These are phyloP conservation scores for Aureobasidium leucospermi DNA, from an alignment of 2,329 filamentous ascomycete genomes.

Conservation along the genomic window DNA sequence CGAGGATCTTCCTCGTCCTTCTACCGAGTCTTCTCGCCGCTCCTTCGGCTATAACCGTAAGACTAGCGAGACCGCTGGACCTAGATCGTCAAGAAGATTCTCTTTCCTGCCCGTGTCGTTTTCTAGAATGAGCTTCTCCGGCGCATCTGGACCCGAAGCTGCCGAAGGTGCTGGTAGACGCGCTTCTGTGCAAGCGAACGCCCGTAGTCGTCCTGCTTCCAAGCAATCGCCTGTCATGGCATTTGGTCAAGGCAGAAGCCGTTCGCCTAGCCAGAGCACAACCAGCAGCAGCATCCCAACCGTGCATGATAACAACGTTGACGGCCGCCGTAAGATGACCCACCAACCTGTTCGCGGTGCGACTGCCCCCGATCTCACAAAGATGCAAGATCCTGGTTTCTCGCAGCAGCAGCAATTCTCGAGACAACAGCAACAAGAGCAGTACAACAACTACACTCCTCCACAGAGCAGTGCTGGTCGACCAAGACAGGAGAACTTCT, in stretches of 20 bases:
- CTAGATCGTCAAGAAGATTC: slow-evolving; percentile 40
- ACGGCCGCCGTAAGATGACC: slow-evolving; percentile 18
- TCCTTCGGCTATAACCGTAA: slow-evolving; percentile 45
- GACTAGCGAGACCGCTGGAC: slow-evolving; percentile 31
- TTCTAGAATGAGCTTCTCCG: slow-evolving; percentile 36
- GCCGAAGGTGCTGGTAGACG: slow-evolving; percentile 28
- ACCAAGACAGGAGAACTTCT: slow-evolving; percentile 14
- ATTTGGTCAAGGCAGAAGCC: slow-evolving; percentile 37
- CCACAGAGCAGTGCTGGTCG: background rate
- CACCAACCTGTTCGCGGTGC: slow-evolving; percentile 20
- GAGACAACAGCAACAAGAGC: slow-evolving; percentile 8
- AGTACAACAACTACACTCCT: slow-evolving; percentile 8
- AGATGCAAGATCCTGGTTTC: slow-evolving; percentile 12
- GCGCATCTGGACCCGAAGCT: slow-evolving; percentile 29
- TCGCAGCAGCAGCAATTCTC: slow-evolving; percentile 17
- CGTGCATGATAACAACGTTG: slow-evolving; percentile 32
- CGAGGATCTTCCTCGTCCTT: slow-evolving; percentile 43
- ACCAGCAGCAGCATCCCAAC: slow-evolving; percentile 36
- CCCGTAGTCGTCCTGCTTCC: slow-evolving; percentile 27
- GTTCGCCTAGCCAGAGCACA: slow-evolving; percentile 37
- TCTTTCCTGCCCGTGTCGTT: slow-evolving; percentile 44
- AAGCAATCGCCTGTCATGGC: slow-evolving; percentile 30
- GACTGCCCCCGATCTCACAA: slow-evolving; percentile 21
- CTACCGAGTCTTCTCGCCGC: slow-evolving; percentile 42
- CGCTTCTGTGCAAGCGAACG: slow-evolving; percentile 23